These are phyloP conservation scores for Carex arenaria DNA, from an alignment of 202 grass and related monocot species.

Conservation along the genomic window DNA sequence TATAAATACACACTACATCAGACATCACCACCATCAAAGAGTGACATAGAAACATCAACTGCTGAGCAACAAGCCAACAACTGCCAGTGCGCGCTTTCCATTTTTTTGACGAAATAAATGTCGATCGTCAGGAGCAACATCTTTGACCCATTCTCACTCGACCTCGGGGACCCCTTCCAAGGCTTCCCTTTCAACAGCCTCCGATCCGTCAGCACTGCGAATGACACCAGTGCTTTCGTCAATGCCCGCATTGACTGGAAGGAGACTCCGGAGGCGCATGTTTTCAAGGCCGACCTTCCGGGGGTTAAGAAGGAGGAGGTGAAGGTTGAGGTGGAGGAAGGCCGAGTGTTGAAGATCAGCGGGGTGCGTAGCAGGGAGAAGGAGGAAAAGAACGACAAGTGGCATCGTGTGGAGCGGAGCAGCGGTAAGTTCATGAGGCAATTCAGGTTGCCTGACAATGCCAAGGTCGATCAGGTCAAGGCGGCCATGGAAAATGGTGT, in stretches of 20 bases:
- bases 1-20: conserved; percentile 3
- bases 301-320: conserved; percentile 34
- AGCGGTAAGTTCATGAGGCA: conserved; percentile 25
- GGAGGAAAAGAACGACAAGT: conserved; percentile 46
- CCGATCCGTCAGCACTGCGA: not conserved
- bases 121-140: conserved; percentile 31
- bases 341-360: conserved; percentile 41
- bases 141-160: conserved; percentile 24
- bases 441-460: conserved; percentile 51
- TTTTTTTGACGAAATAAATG: not conserved
- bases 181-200: conserved; percentile 27
- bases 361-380: conserved; percentile 37
- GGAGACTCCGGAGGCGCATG: conserved; percentile 42
- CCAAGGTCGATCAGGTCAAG: conserved; percentile 42
- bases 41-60: not conserved
- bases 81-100: no score
- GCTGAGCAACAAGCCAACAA: not conserved
- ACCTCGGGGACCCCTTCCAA: conserved; percentile 29
- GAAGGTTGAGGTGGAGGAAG: conserved; percentile 54
- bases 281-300: conserved; percentile 44
- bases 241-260: conserved; percentile 40
- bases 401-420: conserved; percentile 50
- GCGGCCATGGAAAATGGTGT: conserved; percentile 39
- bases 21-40: not conserved
- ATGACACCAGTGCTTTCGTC: conserved; percentile 8